phyloP scores from a whole-genome alignment of 192 early-diverging fungal genomes.

The Allomyces javanicus region DNA sequence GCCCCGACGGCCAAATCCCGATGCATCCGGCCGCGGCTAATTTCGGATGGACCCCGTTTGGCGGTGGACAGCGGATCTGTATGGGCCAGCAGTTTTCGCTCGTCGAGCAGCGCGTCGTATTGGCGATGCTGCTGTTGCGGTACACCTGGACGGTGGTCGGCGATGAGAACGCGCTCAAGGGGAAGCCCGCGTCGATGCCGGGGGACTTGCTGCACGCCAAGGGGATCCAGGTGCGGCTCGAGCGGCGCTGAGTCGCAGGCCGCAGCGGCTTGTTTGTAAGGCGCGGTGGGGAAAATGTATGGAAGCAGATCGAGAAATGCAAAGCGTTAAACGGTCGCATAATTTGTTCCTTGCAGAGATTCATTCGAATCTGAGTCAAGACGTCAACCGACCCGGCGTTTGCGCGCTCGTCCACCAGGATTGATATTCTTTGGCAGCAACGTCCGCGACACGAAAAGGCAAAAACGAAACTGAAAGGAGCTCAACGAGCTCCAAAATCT shows the following conservation, averaged over 20 bases:
- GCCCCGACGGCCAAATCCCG: background rate
- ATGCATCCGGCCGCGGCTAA: background rate
- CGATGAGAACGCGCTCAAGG: background rate
- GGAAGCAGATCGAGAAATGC: too few species aligned
- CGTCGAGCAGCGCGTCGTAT: constrained; percentile 5
- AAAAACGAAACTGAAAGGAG: too few species aligned
- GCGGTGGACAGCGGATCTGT: constrained; percentile 5
- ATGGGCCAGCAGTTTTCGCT: constrained; percentile 7
- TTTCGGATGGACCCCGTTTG: constrained; percentile 7
- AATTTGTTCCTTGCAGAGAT: too few species aligned
- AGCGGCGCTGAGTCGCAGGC: background rate
- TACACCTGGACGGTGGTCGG: background rate
- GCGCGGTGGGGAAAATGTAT: too few species aligned
- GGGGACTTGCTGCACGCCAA: background rate
- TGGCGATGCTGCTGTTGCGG: constrained; percentile 3
- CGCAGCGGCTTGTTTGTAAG: too few species aligned
- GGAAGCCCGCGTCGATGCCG: background rate
- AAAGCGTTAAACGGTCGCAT: too few species aligned
- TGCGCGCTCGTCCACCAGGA: too few species aligned
- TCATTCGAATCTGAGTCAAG: too few species aligned
- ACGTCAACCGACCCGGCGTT: too few species aligned
- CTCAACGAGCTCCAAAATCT: too few species aligned
- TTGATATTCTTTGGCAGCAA: too few species aligned
- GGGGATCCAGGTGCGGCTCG: background rate
- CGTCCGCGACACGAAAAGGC: too few species aligned